Evolutionary conservation across 768 basidiomycete species (phyloP), one percentile per base, ranked within the genome.

Genomic region (Fomitopsis serialis): DNA sequence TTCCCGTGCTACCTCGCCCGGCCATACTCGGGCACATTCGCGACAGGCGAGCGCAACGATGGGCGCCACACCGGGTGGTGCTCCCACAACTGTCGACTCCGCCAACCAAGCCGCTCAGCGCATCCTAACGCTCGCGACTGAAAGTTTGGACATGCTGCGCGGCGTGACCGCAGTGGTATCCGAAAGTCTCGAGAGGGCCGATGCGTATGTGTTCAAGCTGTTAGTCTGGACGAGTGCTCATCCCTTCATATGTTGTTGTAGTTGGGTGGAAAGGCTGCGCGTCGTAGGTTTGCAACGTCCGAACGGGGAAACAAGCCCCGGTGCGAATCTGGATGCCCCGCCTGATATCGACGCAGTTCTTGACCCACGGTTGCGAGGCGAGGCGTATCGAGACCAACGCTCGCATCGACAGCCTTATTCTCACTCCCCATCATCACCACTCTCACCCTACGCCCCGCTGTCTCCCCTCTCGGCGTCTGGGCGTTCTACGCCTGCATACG

Each of bases 81-180:
- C 61, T 50, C 66, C 64, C 2, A 66, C 71, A 5, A 75, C 74
- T 0, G 76, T 79, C 0, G 75, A 80, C 34, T 73, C 82, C 6
- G 89, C 89, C 2, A 76, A 81, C 22, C 76, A 82, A 15, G 87
- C 92, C 25, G 89, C 93, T 10, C 87, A 90, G 66, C 74, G 87
- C 48, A 85, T 96, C 19, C 66, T 96, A 59, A 82, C 85, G 8
- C 80, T 96, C 9, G 92, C 93, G 12, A 88, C 87, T 13, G 94
- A 96, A 73, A 93, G 92, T 63, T 64, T 96, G 68, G 92, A 96
- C 63, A 95, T 94, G 91, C 84, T 96, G 77, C 76, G 85, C 25
- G 83, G 89, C 25, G 90, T 94, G 25, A 90, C 90, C n/a, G 78
- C 81, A 3, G 90, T 95, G 22, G 87, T 95, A 55, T 87, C 84